phyloP scores from a whole-genome alignment of 2,329 filamentous ascomycete species.

The Sporothrix sp. region DNA sequence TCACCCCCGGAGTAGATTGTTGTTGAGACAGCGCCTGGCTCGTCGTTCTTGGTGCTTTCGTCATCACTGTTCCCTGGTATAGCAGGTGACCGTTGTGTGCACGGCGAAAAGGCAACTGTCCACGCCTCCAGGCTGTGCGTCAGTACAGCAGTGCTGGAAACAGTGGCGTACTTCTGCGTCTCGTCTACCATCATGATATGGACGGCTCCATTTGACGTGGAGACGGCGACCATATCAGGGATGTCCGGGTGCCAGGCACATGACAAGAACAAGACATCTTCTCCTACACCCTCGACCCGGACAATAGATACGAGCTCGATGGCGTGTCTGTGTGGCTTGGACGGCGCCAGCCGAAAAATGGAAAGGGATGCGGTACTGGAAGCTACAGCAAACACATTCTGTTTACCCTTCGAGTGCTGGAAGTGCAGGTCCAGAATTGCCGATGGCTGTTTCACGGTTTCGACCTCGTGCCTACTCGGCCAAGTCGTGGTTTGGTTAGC shows the following conservation, averaged over 20 bases:
- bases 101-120: conserved; percentile 53
- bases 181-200: conserved; percentile 41
- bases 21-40: conserved; percentile 18
- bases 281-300: conserved; percentile 39
- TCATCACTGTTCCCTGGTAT: background rate
- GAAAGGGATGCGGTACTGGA: conserved; percentile 66
- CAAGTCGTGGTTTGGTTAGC: background rate
- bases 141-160: conserved; percentile 31
- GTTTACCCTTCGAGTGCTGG: conserved; percentile 38
- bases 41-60: background rate
- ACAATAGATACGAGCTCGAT: conserved; percentile 35
- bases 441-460: conserved; percentile 54
- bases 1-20: conserved; percentile 64
- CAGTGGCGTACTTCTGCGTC: conserved; percentile 29
- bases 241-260: conserved; percentile 60
- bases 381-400: conserved; percentile 58
- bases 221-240: conserved; percentile 51
- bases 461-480: conserved; percentile 25
- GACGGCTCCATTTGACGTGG: conserved; percentile 59
- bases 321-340: conserved; percentile 19
- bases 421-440: conserved; percentile 85
- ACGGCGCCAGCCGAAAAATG: conserved; percentile 48
- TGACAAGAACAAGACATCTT: conserved; percentile 57
- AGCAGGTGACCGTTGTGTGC: background rate
- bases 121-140: conserved; percentile 59